Base-by-base conservation (phyloP, 2,329 filamentous ascomycete species). In the Fonsecaea multimorphosa region DNA sequence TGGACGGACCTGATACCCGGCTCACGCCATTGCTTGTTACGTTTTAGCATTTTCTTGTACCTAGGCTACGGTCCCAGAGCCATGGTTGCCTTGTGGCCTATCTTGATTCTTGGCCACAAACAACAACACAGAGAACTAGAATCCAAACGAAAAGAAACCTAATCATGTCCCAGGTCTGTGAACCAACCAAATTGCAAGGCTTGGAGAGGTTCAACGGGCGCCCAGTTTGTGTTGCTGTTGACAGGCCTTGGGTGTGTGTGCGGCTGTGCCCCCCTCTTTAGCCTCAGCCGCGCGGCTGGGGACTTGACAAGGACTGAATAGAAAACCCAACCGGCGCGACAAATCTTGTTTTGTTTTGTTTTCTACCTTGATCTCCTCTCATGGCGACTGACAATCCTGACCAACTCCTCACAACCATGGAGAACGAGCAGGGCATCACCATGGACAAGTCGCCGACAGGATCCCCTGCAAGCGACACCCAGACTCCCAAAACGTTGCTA, bases 341-440 rank as follows among this genome's bases (percentile, higher is more conserved):
- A 52, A 29, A 36, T 44, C 24, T 44, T 60, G 11, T 14, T 60
- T 14, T 52, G 14, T 52, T 60, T 52, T 31, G 2, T 12, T 32
- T 52, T 36, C 32, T 38, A 2, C 22, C n/a, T 29, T 60, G 29
- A 12, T 52, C 58, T 52, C 34, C 12, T 32, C 24, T 24, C 44
- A 60, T 53, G 46, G 46, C 58, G 19, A 60, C 22, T 12, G 58
- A 60, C 19, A 40, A 60, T 46, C 58, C 46, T 4, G 46, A 60
- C 31, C 19, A 27, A 12, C 49, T 36, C 2, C 46, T 32, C 14
- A 52, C 58, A 36, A 2, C 58, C 44, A 49, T 49, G 44, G 44
- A 8, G 7, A 16, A 49, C 4, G 19, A 8, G 11, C 19, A 49
- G 9, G 44, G 19, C 22, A 8, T 24, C 9, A 8, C 7, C 1